These are phyloP conservation scores for Bothriochloa decipiens DNA, from an alignment of 176 grass and related monocot genomes.

Conservation along the genomic window DNA sequence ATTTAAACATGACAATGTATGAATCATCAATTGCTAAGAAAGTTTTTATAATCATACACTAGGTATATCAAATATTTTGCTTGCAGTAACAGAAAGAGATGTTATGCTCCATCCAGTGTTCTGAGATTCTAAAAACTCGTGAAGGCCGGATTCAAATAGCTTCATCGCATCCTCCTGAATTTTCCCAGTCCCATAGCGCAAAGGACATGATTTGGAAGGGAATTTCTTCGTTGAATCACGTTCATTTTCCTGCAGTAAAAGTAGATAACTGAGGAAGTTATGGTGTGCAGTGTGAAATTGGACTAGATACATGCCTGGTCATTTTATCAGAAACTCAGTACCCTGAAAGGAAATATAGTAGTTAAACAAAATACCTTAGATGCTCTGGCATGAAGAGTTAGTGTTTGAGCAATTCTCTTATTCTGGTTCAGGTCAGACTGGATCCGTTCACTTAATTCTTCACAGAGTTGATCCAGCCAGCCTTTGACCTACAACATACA, in stretches of 20 bases:
- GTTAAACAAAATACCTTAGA: constrained; percentile 60
- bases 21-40: background rate
- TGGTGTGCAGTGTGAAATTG: background rate
- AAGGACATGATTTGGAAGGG: constrained; percentile 89
- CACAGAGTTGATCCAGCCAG: constrained; percentile 91
- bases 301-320: constrained; percentile 11
- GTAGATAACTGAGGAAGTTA: background rate
- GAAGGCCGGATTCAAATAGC: constrained; percentile 78
- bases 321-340: background rate
- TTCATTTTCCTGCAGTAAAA: constrained; percentile 54
- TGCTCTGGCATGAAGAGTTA: constrained; percentile 80
- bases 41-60: constrained; percentile 56
- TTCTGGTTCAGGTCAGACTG: constrained; percentile 88
- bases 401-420: constrained; percentile 77
- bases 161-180: constrained; percentile 94
- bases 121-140: constrained; percentile 82
- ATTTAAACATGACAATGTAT: constrained; percentile 12
- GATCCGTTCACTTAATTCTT: constrained; percentile 89
- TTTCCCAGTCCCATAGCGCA: constrained; percentile 89
- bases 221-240: constrained; percentile 68
- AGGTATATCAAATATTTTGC: constrained; percentile 88
- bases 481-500: constrained; percentile 62
- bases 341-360: background rate
- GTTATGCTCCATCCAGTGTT: constrained; percentile 79
- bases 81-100: constrained; percentile 89